These are phyloP conservation scores for Malus fusca DNA, from an alignment of 306 rosid genomes.

Conservation along the genomic window DNA sequence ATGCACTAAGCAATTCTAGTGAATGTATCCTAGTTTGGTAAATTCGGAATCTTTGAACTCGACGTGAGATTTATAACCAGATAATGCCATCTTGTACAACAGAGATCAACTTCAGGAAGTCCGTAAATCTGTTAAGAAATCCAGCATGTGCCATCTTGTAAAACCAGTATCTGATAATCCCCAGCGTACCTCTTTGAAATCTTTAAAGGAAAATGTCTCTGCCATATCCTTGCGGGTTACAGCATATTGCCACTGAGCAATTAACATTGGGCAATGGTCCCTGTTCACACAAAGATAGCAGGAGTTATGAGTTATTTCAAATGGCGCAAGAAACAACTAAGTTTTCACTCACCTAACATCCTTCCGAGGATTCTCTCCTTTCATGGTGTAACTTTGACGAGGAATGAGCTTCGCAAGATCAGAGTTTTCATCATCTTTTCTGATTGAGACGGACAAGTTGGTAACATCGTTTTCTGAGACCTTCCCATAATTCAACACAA, in stretches of 20 bases:
- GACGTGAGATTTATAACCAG: not conserved
- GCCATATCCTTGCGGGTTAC: slow-evolving; percentile 85
- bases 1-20: not conserved
- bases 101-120: not conserved
- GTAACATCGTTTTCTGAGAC: slow-evolving; percentile 35
- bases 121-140: not conserved
- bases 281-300: slow-evolving; percentile 38
- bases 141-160: not conserved
- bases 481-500: slow-evolving; percentile 72
- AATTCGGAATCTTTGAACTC: not conserved
- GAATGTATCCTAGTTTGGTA: not conserved
- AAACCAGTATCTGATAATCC: not conserved
- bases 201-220: slow-evolving; percentile 54
- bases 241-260: slow-evolving; percentile 80
- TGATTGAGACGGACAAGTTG: slow-evolving; percentile 37
- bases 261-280: slow-evolving; percentile 71
- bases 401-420: slow-evolving; percentile 53
- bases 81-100: not conserved
- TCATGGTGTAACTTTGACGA: slow-evolving; percentile 74
- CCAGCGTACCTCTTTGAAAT: slow-evolving; percentile 64
- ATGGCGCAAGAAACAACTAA: slow-evolving; percentile 8
- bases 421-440: slow-evolving; percentile 31
- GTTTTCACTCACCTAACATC: slow-evolving; percentile 58
- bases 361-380: slow-evolving; percentile 59
- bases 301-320: slow-evolving; percentile 4